Percentiles rank a stretch among this genome's conserved stretches.
These are phyloP conservation scores for Sideroxylon spinosum DNA, from an alignment of 179 eudicot genomes.

Conservation along the genomic window DNA sequence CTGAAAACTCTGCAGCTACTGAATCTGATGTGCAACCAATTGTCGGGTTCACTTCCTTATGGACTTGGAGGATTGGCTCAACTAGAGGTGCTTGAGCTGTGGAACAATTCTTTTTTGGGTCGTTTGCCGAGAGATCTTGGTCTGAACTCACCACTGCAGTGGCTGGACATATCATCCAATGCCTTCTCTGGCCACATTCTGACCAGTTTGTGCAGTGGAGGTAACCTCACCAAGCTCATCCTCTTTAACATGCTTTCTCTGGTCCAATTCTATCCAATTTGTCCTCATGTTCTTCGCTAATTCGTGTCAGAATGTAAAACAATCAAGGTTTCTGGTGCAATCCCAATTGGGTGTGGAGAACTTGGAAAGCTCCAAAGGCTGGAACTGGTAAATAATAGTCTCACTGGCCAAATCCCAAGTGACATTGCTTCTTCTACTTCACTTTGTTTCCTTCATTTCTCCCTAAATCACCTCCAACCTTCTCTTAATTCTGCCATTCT, in stretches of 20 bases:
- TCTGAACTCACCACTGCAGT: constrained; percentile 54
- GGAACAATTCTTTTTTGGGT: constrained; percentile 85
- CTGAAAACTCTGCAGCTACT: constrained; percentile 60
- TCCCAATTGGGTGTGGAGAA: constrained; percentile 75
- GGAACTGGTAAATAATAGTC: constrained; percentile 71
- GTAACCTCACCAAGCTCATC: constrained; percentile 85
- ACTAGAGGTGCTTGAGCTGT: constrained; percentile 64
- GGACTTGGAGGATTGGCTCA: constrained; percentile 45
- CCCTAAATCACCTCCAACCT: constrained; percentile 58
- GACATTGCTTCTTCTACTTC: constrained; percentile 67
- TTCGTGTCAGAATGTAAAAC: constrained; percentile 80
- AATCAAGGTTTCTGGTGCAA: constrained; percentile 63
- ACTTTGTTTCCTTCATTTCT: constrained; percentile 77
- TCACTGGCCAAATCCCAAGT: constrained; percentile 81
- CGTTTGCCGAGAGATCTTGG: constrained; percentile 77
- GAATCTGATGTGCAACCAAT: constrained; percentile 69
- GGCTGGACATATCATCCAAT: constrained; percentile 86
- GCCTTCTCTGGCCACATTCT: constrained; percentile 71
- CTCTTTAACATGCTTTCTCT: constrained; percentile 68
- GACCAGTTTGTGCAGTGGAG: constrained; percentile 45
- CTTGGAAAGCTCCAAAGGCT: constrained; percentile 66
- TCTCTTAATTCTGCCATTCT: constrained; percentile 66
- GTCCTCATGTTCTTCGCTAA: constrained; percentile 57
- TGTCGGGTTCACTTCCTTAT: constrained; percentile 61
- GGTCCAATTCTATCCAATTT: constrained; percentile 59